phyloP scores from a whole-genome alignment of 2,329 filamentous ascomycete species.

The Teratosphaeria destructans region DNA sequence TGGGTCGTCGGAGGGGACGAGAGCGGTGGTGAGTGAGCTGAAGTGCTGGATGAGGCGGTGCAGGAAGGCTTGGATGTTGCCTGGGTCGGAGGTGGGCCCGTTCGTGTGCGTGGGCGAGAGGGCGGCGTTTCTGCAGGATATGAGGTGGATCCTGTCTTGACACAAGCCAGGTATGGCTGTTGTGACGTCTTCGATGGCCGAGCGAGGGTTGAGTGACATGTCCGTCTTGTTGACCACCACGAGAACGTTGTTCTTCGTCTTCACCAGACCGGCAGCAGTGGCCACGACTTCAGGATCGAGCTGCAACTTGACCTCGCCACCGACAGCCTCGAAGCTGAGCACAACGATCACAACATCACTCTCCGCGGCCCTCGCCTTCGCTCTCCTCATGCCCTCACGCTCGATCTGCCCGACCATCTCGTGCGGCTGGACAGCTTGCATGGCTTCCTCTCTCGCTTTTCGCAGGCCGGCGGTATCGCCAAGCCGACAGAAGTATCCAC shows the following conservation, averaged over 20 bases:
- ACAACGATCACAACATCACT: conserved; percentile 81
- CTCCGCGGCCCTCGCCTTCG: conserved; percentile 66
- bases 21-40: conserved; percentile 51
- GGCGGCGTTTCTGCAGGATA: conserved; percentile 53
- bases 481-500: conserved; percentile 84
- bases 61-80: conserved; percentile 60
- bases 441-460: conserved; percentile 6
- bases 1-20: conserved; percentile 24
- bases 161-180: conserved; percentile 33
- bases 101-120: not conserved
- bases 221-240: conserved; percentile 54
- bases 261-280: conserved; percentile 41
- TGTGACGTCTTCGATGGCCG: conserved; percentile 22
- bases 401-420: conserved; percentile 61
- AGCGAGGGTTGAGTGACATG: conserved; percentile 30
- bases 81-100: conserved; percentile 21
- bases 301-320: conserved; percentile 7
- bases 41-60: conserved; percentile 59
- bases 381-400: conserved; percentile 79
- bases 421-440: conserved; percentile 5
- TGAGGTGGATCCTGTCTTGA: conserved; percentile 43
- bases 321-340: conserved; percentile 55
- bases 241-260: conserved; percentile 43
- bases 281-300: conserved; percentile 47
- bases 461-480: conserved; percentile 90